Base-by-base conservation (phyloP, 1,284 basidiomycete species). In the Apiotrichum montevideense region DNA sequence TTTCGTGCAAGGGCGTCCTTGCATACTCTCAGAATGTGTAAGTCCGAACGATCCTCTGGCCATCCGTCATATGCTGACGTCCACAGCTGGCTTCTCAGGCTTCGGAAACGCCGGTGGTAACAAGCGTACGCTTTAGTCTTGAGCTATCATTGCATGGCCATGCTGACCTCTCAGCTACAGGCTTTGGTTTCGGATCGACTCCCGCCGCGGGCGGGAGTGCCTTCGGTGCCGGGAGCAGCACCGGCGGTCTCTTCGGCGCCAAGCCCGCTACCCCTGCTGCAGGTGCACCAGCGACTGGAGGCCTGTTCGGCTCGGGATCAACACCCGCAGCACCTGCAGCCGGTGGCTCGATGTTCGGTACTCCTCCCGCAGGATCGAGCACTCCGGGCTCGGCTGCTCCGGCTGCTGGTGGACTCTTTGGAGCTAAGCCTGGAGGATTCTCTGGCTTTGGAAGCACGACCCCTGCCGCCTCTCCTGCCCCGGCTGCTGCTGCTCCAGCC, bases 61-160 rank as follows among this genome's bases (percentile, higher is more conserved):
- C 21, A 21, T 21, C 21, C 21, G 21, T 21, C 21, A 21, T 21
- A 21, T 21, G 21, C 21, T 21, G 21, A 21, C 21, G 21, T 21
- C 21, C 41, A 43, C 55, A 64, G 63, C 70, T 55, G 70, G 68
- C 14, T 71, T 73, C 49, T 59, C 56, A 44, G 68, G 69, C 46
- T 72, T 72, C 42, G 69, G 70, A 41, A 66, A 68, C 49, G 21
- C 21, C 21, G 21, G 21, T 21, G 21, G 21, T 21, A 62, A 67
- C 60, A 67, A 59, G 53, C 53, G 50, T 51, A 14, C 32, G 53
- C 32, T 21, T 21, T 21, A 21, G 21, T 21, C 21, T 21, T 21
- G 21, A 21, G 21, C 21, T 21, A 21, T 21, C 21, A 21, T 21
- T 21, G 21, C 21, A 21, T 21, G 21, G 21, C 21, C 21, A 21